Conservation (phyloP, 2,329 filamentous ascomycete genomes). For the Epichloe bromicola region DNA sequence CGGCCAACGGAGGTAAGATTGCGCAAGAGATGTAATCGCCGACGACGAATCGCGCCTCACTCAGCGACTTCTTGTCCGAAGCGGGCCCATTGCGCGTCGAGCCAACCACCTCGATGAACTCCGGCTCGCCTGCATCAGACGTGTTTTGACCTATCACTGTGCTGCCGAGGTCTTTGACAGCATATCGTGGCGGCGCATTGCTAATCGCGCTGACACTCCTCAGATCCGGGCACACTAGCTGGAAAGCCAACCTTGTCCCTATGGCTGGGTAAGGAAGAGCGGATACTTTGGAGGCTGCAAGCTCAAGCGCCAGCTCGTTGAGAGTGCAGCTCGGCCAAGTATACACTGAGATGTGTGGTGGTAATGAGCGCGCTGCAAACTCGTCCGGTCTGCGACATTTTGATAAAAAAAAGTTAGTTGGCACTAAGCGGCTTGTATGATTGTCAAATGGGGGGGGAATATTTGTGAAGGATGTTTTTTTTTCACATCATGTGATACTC, state of each 20-base stretch:
- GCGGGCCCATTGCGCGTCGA: constrained; percentile 36
- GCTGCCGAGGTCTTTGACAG: constrained; percentile 70
- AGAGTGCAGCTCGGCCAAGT: constrained; percentile 76
- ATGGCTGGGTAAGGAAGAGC: constrained; percentile 61
- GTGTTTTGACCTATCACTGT: constrained; percentile 58
- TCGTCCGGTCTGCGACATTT: constrained; percentile 48
- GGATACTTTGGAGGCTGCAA: constrained; percentile 51
- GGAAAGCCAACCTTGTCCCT: constrained; percentile 77
- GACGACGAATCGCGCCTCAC: constrained; percentile 68
- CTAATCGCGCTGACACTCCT: constrained; percentile 17
- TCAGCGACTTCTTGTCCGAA: constrained; percentile 62
- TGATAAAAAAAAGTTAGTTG: too few species aligned
- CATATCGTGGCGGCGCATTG: constrained; percentile 41
- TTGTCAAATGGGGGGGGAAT: too few species aligned
- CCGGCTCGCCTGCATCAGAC: constrained; percentile 28
- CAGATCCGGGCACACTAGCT: constrained; percentile 73
- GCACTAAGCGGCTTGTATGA: too few species aligned
- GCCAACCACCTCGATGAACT: constrained; percentile 22
- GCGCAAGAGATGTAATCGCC: constrained; percentile 82
- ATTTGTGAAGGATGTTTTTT: background rate
- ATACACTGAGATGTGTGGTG: constrained; percentile 65
- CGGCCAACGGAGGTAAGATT: constrained; percentile 59
- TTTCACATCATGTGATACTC: constrained; percentile 8
- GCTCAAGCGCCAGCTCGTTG: constrained; percentile 64
- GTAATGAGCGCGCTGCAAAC: constrained; percentile 46